These are phyloP conservation scores for Coemansia sp. DNA, from an alignment of 371 early-diverging fungal species.

Conservation along the genomic window DNA sequence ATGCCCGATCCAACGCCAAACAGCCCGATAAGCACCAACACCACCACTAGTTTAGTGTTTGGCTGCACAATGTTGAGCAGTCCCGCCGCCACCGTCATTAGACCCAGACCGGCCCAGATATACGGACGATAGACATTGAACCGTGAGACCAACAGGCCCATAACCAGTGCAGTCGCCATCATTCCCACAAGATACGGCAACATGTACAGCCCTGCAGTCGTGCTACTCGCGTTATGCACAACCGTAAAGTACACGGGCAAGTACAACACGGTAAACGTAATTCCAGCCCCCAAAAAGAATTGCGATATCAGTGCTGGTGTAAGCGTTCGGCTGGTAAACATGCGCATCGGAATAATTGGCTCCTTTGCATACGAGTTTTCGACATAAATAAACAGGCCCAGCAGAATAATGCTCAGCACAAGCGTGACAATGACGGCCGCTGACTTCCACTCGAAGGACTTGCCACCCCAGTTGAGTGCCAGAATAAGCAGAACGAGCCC, in stretches of 20 bases:
- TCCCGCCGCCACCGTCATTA: constrained; percentile 21
- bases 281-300: constrained; percentile 66
- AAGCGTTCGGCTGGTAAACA: constrained; percentile 44
- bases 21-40: constrained; percentile 18
- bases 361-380: constrained; percentile 58
- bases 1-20: constrained; percentile 65
- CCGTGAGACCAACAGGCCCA: constrained; percentile 19
- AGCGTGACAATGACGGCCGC: constrained; percentile 58
- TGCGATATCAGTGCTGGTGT: constrained; percentile 34
- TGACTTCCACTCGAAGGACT: constrained; percentile 58
- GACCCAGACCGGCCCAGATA: constrained; percentile 26
- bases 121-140: constrained; percentile 36
- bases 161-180: constrained; percentile 16
- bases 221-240: constrained; percentile 55
- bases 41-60: constrained; percentile 12
- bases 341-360: constrained; percentile 60
- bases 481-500: constrained; percentile 58
- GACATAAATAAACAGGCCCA: constrained; percentile 54
- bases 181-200: constrained; percentile 57
- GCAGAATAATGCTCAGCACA: constrained; percentile 51
- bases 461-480: constrained; percentile 64
- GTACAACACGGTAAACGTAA: constrained; percentile 71
- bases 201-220: constrained; percentile 59
- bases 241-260: constrained; percentile 58
- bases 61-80: constrained; percentile 26